Base-by-base conservation (phyloP, 2,329 filamentous ascomycete genomes). In the Fusarium pilosicola region DNA sequence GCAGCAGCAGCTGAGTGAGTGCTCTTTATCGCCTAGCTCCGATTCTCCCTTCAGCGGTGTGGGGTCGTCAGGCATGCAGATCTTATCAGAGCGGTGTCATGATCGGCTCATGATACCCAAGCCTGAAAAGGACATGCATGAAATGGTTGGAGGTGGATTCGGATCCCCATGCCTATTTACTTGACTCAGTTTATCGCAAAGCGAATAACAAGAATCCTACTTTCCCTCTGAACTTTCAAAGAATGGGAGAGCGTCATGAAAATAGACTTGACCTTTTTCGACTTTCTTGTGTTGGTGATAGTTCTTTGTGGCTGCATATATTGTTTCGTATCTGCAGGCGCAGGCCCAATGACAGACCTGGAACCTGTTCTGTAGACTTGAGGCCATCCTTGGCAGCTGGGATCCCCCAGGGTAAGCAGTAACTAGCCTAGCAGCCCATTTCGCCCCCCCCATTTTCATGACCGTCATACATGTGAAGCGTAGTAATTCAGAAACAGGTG, bases 361-460 rank as follows among this genome's bases (percentile, higher is more conserved):
- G 14, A 17, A n/a, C n/a, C 4, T 6, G 2, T 20, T 48, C 14
- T 12, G 0, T 3, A 0, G 14, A 3, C 15, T 14, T 51, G 15
- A 51, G 28, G 5, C 15, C 28, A 32, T 13, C 15, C 28, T 13
- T 24, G 46, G 15, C 15, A 24, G 5, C 28, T 11, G 32, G 46
- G 22, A 32, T 32, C 17, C 0, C 6, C 11, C 22, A 24, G 28
- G 2, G 22, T 10, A 7, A 32, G 28, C 28, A n/a, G 22, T 14
- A n/a, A 4, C 0, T 6, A 28, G 26, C 24, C 8, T 14, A 1
- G 3, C 10, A 49, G 22, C 5, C 13, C 28, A 30, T 49, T 32
- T n/a, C 10, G 5, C 28, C 20, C 20, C 1, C 1, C 13, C 20
- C 45, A 15, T 30, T 15, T 28, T 15, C 6, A 48, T 22, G 9